Conservation (phyloP, 2,329 filamentous ascomycete genomes). For the Hawksworthiomyces lignivorus region DNA sequence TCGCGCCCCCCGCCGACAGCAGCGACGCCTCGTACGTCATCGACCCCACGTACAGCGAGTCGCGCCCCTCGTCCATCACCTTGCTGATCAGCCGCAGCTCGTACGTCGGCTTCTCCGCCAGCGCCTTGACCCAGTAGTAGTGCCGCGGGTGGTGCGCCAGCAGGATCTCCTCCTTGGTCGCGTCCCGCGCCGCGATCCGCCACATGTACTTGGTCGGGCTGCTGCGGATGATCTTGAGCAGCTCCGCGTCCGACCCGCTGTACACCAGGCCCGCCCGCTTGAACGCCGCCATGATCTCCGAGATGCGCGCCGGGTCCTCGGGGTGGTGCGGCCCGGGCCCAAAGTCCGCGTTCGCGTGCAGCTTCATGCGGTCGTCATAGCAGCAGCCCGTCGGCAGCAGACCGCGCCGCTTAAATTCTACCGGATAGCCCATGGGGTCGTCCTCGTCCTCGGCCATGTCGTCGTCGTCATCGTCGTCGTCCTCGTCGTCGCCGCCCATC, state of each 20-base stretch:
- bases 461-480: conserved; percentile 36
- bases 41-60: conserved; percentile 76
- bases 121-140: conserved; percentile 64
- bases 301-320: conserved; percentile 87
- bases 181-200: conserved; percentile 71
- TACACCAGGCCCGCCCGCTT: conserved; percentile 73
- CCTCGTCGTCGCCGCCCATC: conserved; percentile 21
- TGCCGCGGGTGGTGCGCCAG: conserved; percentile 72
- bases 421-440: conserved; percentile 21
- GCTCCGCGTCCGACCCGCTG: conserved; percentile 46
- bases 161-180: conserved; percentile 71
- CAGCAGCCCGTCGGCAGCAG: conserved; percentile 67
- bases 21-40: conserved; percentile 75
- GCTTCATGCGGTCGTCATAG: conserved; percentile 93
- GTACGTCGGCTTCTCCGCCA: conserved; percentile 47
- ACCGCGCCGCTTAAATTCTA: conserved; percentile 33
- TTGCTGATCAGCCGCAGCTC: conserved; percentile 62
- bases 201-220: conserved; percentile 57
- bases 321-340: conserved; percentile 74
- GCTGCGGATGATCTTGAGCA: conserved; percentile 42
- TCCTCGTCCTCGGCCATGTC: conserved; percentile 25
- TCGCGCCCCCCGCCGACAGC: conserved; percentile 83
- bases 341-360: conserved; percentile 80
- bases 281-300: conserved; percentile 86
- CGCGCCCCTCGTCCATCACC: conserved; percentile 54